phyloP scores from a whole-genome alignment of 768 basidiomycete genomes.

The Filobasidium wieringae region DNA sequence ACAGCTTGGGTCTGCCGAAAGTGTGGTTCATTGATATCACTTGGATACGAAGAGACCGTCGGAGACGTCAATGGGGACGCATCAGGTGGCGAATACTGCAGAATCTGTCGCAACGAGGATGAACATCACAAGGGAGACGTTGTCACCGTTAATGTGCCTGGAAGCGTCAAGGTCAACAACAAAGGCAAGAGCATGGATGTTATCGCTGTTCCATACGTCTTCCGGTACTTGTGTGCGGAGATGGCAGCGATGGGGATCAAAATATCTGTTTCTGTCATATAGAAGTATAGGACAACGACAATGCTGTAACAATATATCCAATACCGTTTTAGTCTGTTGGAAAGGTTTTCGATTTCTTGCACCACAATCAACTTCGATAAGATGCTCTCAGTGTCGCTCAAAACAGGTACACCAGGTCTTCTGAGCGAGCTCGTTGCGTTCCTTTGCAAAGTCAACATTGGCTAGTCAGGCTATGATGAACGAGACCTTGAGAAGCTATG shows the following conservation, averaged over 20 bases:
- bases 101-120: conserved; percentile 71
- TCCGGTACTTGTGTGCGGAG: conserved; percentile 66
- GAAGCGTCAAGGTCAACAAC: conserved; percentile 41
- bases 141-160: conserved; percentile 48
- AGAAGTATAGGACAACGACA: too few relatives aligned
- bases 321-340: too few relatives aligned
- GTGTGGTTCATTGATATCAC: conserved; percentile 87
- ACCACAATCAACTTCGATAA: too few relatives aligned
- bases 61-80: conserved; percentile 47
- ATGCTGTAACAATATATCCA: too few relatives aligned
- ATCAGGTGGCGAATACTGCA: conserved; percentile 83
- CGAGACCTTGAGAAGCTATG: too few relatives aligned
- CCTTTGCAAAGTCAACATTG: too few relatives aligned
- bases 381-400: too few relatives aligned
- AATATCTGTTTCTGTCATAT: neutral
- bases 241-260: conserved; percentile 95
- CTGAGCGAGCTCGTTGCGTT: too few relatives aligned
- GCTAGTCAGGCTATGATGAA: too few relatives aligned
- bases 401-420: too few relatives aligned
- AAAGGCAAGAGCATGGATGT: conserved; percentile 83
- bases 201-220: conserved; percentile 89
- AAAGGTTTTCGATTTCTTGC: too few relatives aligned
- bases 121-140: conserved; percentile 53
- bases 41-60: conserved; percentile 85
- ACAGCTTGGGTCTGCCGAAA: conserved; percentile 97